A percentile compares a stretch with the other conserved stretches of the same genome.
phyloP scores from a whole-genome alignment of 176 grass and related monocot species.

The Musa beccarii region DNA sequence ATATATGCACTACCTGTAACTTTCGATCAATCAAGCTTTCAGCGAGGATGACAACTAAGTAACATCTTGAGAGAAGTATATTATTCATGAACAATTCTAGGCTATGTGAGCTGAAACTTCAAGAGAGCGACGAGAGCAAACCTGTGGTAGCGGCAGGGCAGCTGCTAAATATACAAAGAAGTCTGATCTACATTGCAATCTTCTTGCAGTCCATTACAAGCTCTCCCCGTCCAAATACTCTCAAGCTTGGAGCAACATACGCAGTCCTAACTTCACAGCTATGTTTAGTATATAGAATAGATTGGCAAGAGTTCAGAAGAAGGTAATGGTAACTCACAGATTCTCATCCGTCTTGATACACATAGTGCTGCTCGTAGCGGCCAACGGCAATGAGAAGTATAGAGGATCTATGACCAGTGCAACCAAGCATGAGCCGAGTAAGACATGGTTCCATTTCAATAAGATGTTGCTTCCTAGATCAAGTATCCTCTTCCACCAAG shows the following conservation, averaged over 20 bases:
- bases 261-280: slow-evolving; percentile 57
- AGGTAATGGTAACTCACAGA: slow-evolving; percentile 37
- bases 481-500: slow-evolving; percentile 34
- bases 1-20: too few relatives aligned
- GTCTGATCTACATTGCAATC: slow-evolving; percentile 47
- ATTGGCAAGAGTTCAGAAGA: slow-evolving; percentile 50
- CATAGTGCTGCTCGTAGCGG: not conserved
- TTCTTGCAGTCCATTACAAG: slow-evolving; percentile 53
- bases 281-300: slow-evolving; percentile 77
- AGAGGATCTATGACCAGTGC: slow-evolving; percentile 75
- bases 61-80: not conserved
- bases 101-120: not conserved
- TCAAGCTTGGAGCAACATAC: slow-evolving; percentile 67
- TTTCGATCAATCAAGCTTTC: too few relatives aligned
- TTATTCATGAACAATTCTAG: not conserved
- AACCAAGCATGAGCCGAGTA: slow-evolving; percentile 52
- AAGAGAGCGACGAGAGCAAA: slow-evolving; percentile 1
- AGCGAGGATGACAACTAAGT: too few relatives aligned
- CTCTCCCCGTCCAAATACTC: slow-evolving; percentile 70
- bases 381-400: slow-evolving; percentile 59
- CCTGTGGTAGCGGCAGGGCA: slow-evolving; percentile 79
- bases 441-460: slow-evolving; percentile 70
- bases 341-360: slow-evolving; percentile 46
- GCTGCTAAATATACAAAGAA: slow-evolving; percentile 55
- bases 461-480: slow-evolving; percentile 51